Evolutionary conservation across 139 green algal species (phyloP), one percentile per base, ranked within the genome.

Genomic region (Yamagishiella unicocca): DNA sequence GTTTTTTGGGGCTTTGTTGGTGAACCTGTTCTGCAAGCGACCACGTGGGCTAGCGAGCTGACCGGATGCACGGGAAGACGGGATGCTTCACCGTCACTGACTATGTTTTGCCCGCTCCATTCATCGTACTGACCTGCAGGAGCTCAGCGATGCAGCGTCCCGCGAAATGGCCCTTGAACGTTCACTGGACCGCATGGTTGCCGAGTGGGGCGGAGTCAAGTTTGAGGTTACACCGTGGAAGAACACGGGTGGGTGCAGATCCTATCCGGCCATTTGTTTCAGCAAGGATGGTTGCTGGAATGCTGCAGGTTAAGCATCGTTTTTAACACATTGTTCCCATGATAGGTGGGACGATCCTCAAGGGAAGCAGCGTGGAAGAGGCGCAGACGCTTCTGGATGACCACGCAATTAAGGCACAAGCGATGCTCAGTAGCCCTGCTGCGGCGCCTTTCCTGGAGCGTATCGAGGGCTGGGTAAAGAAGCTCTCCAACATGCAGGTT

Each of bases 341-440:
- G 24, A 5, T 53, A 88, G 82, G 92, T 62, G 90, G 92, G 21
- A 88, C 88, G 78, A 94, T 95, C 83, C 79, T 94, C 31, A 94
- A 94, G 89, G 91, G 89, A 22, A 68, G 64, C 27, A 77, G 85
- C 12, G 85, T 95, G 12, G 93, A 95, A 85, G 93, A 95, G 78
- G 93, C 89, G 37, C 92, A 89, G 72, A 87, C 89, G 90, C 89
- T 95, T 45, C 89, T 95, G 53, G 93, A 95, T 72, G 93, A 95
- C 86, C 93, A 94, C 90, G 73, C 81, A 33, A 81, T 95, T 74
- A 95, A 95, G 90, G 90, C 82, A 40, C 90, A 94, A 77, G 92
- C 94, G 45, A 96, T 96, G 94, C 71, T 81, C 8, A 88, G 89
- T 22, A 92, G 84, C n/a, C 94, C 94, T 29, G 94, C 93, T 29